Base-by-base conservation (phyloP, 139 green algal genomes). In the Tetratostichococcus sp. region DNA sequence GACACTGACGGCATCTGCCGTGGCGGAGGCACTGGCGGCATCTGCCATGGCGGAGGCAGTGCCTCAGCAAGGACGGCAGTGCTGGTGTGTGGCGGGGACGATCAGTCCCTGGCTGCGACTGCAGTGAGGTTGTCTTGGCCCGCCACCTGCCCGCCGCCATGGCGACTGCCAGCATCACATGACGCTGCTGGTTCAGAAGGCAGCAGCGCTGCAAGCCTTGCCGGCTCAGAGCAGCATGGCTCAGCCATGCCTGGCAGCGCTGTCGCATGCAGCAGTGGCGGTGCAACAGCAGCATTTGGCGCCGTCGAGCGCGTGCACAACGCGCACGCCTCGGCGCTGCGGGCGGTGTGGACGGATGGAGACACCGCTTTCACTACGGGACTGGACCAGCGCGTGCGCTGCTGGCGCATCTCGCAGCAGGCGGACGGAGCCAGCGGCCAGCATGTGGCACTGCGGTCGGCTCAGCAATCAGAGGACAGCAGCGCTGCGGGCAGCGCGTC, bases 371-470 rank as follows among this genome's bases (percentile, higher is more conserved):
- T 84, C 39, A 80, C 70, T 0, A 34, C 76, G 11, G 83, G 83
- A 1, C 59, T 88, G n/a, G 83, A 88, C 50, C 83, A 88, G 62
- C 59, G 76, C 21, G 30, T 88, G 69, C 67, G 83, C 17, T 67
- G 34, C 58, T 88, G 83, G 83, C n/a, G n/a, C 26, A 33, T 65
- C 22, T n/a, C n/a, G n/a, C n/a, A n/a, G n/a, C n/a, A n/a, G n/a
- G n/a, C n/a, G n/a, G n/a, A n/a, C n/a, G n/a, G n/a, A 34, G 65
- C 65, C 28, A 11, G 39, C 25, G 67, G 28, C 3, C 8, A 43
- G 14, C 25, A 25, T 25, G 33, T 8, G 62, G 22, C n/a, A 43
- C 4, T n/a, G n/a, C 0, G 19, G 62, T n/a, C 62, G 28, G 70
- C 68, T n/a, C n/a, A n/a, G n/a, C n/a, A n/a, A 50, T 50, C 39